Conservation (phyloP, 2,329 filamentous ascomycete species). For the Ophiosphaerella herpotricha region DNA sequence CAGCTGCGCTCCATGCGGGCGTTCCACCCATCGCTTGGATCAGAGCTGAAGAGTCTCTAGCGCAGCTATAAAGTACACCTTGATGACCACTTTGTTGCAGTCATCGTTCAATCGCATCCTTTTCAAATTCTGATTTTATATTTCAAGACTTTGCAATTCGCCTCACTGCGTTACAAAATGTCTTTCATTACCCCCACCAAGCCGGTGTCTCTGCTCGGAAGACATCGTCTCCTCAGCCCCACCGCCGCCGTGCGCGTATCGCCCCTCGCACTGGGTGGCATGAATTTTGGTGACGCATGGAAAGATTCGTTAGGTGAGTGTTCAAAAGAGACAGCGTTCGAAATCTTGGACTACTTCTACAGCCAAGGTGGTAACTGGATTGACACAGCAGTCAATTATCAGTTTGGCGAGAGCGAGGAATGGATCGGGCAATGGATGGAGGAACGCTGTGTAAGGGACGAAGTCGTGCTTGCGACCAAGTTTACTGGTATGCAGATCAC, state of each 20-base stretch:
- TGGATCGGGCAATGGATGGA: conserved; percentile 54
- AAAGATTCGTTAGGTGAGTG: conserved; percentile 64
- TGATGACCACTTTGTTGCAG: no score
- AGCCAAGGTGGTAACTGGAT: conserved; percentile 74
- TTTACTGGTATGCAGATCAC: conserved; percentile 42
- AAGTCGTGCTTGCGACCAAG: conserved; percentile 51
- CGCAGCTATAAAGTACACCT: background rate
- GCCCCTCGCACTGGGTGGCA: conserved; percentile 60
- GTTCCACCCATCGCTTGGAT: background rate
- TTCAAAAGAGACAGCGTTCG: conserved; percentile 67
- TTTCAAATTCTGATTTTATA: background rate
- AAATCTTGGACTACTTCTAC: conserved; percentile 70
- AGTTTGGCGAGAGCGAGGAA: conserved; percentile 47
- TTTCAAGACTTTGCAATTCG: background rate
- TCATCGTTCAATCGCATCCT: background rate
- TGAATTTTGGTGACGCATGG: conserved; percentile 68
- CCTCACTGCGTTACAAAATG: conserved; percentile 1
- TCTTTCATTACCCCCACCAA: conserved; percentile 3
- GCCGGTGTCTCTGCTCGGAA: conserved; percentile 59
- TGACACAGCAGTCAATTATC: conserved; percentile 60
- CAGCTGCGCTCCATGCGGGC: background rate
- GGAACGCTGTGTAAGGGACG: conserved; percentile 42
- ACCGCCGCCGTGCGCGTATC: conserved; percentile 63
- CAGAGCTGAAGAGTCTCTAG: background rate
- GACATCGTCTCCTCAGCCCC: conserved; percentile 69